phyloP scores from a whole-genome alignment of 2,329 filamentous ascomycete species.

The Neonectria faginata region DNA sequence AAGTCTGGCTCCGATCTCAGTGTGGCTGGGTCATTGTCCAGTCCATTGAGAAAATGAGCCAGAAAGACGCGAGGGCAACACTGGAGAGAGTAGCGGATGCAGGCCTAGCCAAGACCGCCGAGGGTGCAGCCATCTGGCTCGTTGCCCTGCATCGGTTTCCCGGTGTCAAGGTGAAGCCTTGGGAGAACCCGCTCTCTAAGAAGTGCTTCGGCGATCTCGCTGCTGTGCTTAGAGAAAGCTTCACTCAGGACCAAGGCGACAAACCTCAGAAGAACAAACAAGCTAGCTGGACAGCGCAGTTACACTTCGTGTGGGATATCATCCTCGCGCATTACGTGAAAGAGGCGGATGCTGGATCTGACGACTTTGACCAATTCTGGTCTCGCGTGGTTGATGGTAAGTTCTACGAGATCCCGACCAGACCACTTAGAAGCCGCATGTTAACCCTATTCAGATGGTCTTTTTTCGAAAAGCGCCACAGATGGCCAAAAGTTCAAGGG shows the following conservation, averaged over 20 bases:
- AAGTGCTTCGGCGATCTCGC: slow-evolving; percentile 77
- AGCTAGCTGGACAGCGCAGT: slow-evolving; percentile 80
- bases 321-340: slow-evolving; percentile 70
- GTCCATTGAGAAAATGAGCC: slow-evolving; percentile 72
- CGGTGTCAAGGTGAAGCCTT: slow-evolving; percentile 73
- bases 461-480: slow-evolving; percentile 85
- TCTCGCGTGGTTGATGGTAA: slow-evolving; percentile 85
- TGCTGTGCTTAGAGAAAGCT: slow-evolving; percentile 82
- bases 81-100: slow-evolving; percentile 71
- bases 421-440: neutral
- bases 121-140: slow-evolving; percentile 92
- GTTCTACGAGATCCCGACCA: slow-evolving; percentile 44
- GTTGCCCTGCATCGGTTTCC: slow-evolving; percentile 74
- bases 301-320: slow-evolving; percentile 90
- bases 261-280: slow-evolving; percentile 65
- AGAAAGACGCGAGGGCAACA: slow-evolving; percentile 69
- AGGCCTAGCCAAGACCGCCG: slow-evolving; percentile 81
- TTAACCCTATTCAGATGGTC: slow-evolving; percentile 69
- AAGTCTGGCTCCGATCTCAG: slow-evolving; percentile 89
- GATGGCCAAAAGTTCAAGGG: slow-evolving; percentile 93
- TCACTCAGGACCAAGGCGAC: slow-evolving; percentile 60
- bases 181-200: slow-evolving; percentile 80
- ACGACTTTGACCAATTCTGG: slow-evolving; percentile 84
- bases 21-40: slow-evolving; percentile 86
- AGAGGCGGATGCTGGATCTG: slow-evolving; percentile 50